phyloP scores from a whole-genome alignment of 2,329 filamentous ascomycete species.

The Cryphonectria radicalis region DNA sequence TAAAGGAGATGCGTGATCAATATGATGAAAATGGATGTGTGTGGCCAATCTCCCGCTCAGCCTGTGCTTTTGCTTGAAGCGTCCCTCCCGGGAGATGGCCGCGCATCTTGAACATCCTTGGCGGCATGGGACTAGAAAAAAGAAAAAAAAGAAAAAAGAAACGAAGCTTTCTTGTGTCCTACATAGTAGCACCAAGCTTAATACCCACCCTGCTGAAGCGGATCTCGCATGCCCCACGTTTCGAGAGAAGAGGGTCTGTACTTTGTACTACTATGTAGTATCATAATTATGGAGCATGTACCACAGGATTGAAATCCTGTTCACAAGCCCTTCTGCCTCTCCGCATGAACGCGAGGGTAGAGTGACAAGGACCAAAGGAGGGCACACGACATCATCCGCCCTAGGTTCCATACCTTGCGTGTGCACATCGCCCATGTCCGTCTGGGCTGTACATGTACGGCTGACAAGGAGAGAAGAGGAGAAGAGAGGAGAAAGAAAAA shows the following conservation, averaged over 20 bases:
- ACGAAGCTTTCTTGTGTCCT: background rate
- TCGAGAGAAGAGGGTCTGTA: background rate
- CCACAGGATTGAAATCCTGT: background rate
- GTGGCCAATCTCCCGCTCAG: background rate
- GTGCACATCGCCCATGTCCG: background rate
- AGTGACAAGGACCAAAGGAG: background rate
- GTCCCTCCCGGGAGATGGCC: background rate
- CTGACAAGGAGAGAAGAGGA: background rate
- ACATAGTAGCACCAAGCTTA: conserved; percentile 12
- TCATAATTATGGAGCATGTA: background rate
- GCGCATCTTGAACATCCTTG: background rate
- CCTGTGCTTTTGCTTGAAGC: background rate
- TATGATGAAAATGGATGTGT: background rate
- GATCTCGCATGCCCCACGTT: conserved; percentile 14
- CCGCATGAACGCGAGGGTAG: no score
- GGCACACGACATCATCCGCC: background rate
- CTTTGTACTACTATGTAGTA: background rate
- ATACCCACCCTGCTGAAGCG: background rate
- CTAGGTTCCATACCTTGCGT: background rate
- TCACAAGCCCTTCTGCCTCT: background rate
- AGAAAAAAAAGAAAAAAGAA: background rate
- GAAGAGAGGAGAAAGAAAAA: background rate
- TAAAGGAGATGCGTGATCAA: no score
- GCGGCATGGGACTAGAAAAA: background rate
- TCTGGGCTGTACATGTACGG: background rate